Conservation (phyloP, 2,329 filamentous ascomycete genomes). For the Cryoendolithus antarcticus region DNA sequence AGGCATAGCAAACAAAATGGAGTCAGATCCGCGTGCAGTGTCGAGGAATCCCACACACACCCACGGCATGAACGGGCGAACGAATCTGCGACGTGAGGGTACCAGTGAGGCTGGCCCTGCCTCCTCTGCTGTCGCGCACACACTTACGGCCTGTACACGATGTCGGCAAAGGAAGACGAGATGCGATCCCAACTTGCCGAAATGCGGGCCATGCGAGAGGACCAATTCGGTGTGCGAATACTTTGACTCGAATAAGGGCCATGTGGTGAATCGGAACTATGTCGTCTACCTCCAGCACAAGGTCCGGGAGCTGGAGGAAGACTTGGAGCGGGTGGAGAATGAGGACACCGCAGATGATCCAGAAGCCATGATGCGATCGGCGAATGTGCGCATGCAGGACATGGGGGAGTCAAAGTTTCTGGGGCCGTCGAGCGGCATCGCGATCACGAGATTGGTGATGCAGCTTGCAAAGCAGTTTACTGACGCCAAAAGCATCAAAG, state of each 20-base stretch:
- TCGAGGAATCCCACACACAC: not conserved
- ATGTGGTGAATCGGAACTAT: slow-evolving; percentile 79
- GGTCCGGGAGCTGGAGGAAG: slow-evolving; percentile 67
- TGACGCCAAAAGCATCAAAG: slow-evolving; percentile 78
- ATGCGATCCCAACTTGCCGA: slow-evolving; percentile 85
- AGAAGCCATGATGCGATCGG: slow-evolving; percentile 78
- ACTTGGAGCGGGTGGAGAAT: slow-evolving; percentile 66
- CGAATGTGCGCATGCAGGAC: slow-evolving; percentile 72
- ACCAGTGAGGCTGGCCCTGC: slow-evolving; percentile 2
- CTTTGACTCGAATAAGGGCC: slow-evolving; percentile 77
- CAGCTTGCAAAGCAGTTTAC: slow-evolving; percentile 91
- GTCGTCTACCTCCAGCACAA: slow-evolving; percentile 84
- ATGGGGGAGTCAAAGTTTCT: slow-evolving; percentile 83
- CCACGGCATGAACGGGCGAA: slow-evolving; percentile 5
- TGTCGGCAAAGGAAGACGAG: slow-evolving; percentile 86
- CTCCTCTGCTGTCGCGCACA: slow-evolving; percentile 51
- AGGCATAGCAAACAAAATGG: too few species aligned
- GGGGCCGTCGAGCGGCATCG: slow-evolving; percentile 87
- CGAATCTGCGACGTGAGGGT: slow-evolving; percentile 6
- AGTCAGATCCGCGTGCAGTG: too few species aligned
- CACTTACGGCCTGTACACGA: slow-evolving; percentile 65
- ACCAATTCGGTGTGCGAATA: slow-evolving; percentile 90
- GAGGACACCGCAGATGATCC: slow-evolving; percentile 59
- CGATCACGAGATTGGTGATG: slow-evolving; percentile 90
- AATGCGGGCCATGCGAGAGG: slow-evolving; percentile 87